A percentile compares a stretch with the other conserved stretches of the same genome.
Conservation (phyloP, 2,329 filamentous ascomycete genomes). For the Didymosphaeria variabile region DNA sequence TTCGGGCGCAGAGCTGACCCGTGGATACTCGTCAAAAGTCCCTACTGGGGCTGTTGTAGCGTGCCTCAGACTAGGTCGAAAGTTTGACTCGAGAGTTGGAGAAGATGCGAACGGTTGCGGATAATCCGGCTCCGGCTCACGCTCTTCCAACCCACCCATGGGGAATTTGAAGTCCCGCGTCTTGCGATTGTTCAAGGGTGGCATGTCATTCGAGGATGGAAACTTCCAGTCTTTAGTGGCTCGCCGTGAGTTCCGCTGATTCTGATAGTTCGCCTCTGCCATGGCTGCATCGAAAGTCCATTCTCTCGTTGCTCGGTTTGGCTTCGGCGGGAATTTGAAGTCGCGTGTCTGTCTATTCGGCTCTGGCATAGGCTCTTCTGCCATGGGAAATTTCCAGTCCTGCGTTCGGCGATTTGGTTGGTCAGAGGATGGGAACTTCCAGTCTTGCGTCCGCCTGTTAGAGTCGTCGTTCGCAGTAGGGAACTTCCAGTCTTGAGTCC, state of each 20-base stretch:
- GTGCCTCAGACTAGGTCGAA: conserved; percentile 53
- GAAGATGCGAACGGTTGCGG: conserved; percentile 35
- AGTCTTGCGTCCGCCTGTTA: conserved; percentile 58
- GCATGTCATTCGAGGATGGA: conserved; percentile 28
- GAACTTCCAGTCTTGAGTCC: conserved; percentile 58
- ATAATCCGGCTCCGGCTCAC: conserved; percentile 27
- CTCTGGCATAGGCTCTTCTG: conserved; percentile 21
- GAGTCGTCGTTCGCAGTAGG: conserved; percentile 24
- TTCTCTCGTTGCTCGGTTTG: conserved; percentile 56
- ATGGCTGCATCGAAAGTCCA: conserved; percentile 60
- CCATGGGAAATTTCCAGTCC: conserved; percentile 64
- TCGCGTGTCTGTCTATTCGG: conserved; percentile 40
- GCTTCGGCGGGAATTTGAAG: conserved; percentile 42
- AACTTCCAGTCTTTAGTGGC: conserved; percentile 45
- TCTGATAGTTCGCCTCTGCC: conserved; percentile 48
- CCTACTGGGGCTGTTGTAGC: conserved; percentile 52
- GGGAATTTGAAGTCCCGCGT: conserved; percentile 49
- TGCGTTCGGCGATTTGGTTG: conserved; percentile 53
- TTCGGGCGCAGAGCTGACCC: conserved; percentile 42
- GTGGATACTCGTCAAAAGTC: conserved; percentile 50
- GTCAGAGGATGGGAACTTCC: conserved; percentile 58
- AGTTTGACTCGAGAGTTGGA: conserved; percentile 43
- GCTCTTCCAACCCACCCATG: conserved; percentile 34
- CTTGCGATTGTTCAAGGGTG: conserved; percentile 35
- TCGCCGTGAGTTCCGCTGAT: conserved; percentile 43